Evolutionary conservation across 345 rosid species (phyloP).

Genomic region (Eucalyptus victrix): DNA sequence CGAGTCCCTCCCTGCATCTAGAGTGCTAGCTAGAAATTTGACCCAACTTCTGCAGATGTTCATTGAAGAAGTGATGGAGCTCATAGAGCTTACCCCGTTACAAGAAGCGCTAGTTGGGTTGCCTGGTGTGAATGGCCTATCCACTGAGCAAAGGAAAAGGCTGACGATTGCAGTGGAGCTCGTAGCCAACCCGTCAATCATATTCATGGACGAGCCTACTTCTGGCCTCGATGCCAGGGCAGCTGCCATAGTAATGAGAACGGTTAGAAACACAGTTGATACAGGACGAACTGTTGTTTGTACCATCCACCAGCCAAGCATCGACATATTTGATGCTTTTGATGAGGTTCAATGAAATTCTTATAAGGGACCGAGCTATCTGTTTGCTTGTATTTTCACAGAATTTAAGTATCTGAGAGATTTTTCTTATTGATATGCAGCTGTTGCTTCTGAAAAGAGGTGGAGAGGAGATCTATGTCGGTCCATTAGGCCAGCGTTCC

Average conservation of each 20-base stretch:
- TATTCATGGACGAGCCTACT: slow-evolving; percentile 73
- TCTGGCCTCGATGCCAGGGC: slow-evolving; percentile 70
- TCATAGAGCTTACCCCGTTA: slow-evolving; percentile 39
- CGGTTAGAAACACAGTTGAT: slow-evolving; percentile 56
- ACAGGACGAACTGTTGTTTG: slow-evolving; percentile 63
- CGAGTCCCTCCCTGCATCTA: background rate
- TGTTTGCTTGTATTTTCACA: background rate
- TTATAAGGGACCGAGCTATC: background rate
- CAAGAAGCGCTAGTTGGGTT: slow-evolving; percentile 48
- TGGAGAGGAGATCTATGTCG: slow-evolving; percentile 52
- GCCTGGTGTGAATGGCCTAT: slow-evolving; percentile 51
- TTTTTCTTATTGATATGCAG: slow-evolving; percentile 2
- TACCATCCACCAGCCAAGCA: slow-evolving; percentile 72
- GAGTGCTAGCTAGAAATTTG: background rate
- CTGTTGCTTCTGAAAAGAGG: slow-evolving; percentile 35
- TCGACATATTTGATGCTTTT: slow-evolving; percentile 57
- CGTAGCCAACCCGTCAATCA: slow-evolving; percentile 58
- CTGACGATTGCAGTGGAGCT: slow-evolving; percentile 63
- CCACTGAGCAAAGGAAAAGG: slow-evolving; percentile 65
- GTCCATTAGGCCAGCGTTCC: slow-evolving; percentile 43
- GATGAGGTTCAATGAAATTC: slow-evolving; percentile 34
- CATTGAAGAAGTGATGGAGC: slow-evolving; percentile 65
- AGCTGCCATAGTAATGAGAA: slow-evolving; percentile 66
- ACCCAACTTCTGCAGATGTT: slow-evolving; percentile 26
- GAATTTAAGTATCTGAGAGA: background rate